Evolutionary conservation across 2,329 filamentous ascomycete genomes (phyloP).

Genomic region (Cytospora piceicola): DNA sequence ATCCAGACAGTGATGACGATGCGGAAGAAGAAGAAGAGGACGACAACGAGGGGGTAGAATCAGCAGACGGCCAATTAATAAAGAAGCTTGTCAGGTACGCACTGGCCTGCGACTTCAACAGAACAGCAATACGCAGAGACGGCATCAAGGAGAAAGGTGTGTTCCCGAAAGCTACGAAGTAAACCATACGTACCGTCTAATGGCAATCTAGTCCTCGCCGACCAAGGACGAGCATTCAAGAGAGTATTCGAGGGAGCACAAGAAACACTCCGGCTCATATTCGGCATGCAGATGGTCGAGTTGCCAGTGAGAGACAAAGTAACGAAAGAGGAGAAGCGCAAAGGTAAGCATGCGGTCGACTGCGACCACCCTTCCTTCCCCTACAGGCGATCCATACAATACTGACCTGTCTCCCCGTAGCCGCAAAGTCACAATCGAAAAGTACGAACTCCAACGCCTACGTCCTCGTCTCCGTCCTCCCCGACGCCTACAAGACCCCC

Average conservation of each 20-base stretch:
- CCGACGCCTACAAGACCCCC: slow-evolving; percentile 66
- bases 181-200: background rate
- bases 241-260: slow-evolving; percentile 79
- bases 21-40: slow-evolving; percentile 43
- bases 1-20: slow-evolving; percentile 41
- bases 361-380: background rate
- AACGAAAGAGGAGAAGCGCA: slow-evolving; percentile 75
- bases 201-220: slow-evolving; percentile 65
- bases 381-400: background rate
- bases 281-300: slow-evolving; percentile 93
- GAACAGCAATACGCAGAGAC: slow-evolving; percentile 62
- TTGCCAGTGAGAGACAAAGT: slow-evolving; percentile 80
- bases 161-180: background rate
- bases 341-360: slow-evolving; percentile 55
- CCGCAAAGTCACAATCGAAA: slow-evolving; percentile 51
- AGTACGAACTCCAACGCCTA: slow-evolving; percentile 68
- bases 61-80: slow-evolving; percentile 55
- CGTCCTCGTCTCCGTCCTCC: slow-evolving; percentile 76
- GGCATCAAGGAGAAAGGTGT: slow-evolving; percentile 67
- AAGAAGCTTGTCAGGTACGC: slow-evolving; percentile 73
- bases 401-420: slow-evolving; percentile 29
- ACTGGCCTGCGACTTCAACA: slow-evolving; percentile 67
- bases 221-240: slow-evolving; percentile 72
- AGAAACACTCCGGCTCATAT: slow-evolving; percentile 67
- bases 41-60: slow-evolving; percentile 45